Evolutionary conservation across 805 yeast genomes (phyloP), one percentile per base, ranked within the genome.

Genomic region (Candida boidinii): DNA sequence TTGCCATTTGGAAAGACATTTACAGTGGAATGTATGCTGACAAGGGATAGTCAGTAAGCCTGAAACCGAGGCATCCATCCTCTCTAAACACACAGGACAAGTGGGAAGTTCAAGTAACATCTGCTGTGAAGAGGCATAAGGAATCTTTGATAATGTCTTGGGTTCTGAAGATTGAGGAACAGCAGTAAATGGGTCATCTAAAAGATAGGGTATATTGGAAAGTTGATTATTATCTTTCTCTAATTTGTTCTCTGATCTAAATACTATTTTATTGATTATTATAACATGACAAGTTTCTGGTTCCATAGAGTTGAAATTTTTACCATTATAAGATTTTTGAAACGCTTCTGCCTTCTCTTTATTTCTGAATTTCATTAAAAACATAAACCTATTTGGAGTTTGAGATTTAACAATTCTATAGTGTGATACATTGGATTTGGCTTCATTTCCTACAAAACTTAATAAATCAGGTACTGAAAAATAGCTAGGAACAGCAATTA

Each of bases 11-110:
- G 85, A 76, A 31, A 87, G 62, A 51, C 96, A 88, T 44, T 73
- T 81, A 44, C 95, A 87, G 53, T 87, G 96, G 54, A 85, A 87
- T 0, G 95, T 84, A 51, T 87, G 96, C 51, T 85, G 95, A 41
- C 96, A 88, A 2, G 92, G 87, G 22, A 84, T 87, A 0, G 96
- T 88, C 5, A 86, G 58, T 9, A 87, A 62, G 0, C 96, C 96
- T 0, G 94, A 76, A 4, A 81, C 63, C 16, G 71, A 73, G 1
- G 87, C 65, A 49, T 87, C 96, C 79, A 87, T 77, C 38, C 94
- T 63, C 46, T 87, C 96, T 13, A 87, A 60, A 49, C 96, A 87
- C 0, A 87, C 96, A 0, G 96, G 96, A 49, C 96, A 87, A 1
- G 92, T 82, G 1, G 96, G 95, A 20, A 87, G 62, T 51, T 87